A percentile compares a stretch with the other conserved stretches of the same genome.
Conservation (phyloP, 2,329 filamentous ascomycete species). For the Monosporascus sp. region DNA sequence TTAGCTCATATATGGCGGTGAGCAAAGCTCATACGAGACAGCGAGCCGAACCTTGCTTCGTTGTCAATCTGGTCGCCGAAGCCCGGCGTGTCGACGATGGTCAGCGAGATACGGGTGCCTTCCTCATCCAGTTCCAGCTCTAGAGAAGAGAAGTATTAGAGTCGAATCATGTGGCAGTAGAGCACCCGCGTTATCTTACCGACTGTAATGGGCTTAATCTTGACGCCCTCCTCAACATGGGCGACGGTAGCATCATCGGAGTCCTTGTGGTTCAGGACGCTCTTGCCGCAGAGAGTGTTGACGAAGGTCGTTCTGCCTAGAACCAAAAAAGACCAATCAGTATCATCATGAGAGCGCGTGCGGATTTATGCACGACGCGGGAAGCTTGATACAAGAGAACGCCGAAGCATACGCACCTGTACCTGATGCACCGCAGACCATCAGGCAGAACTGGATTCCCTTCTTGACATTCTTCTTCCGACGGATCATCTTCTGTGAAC, state of each 20-base stretch:
- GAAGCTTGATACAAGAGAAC: constrained; percentile 5
- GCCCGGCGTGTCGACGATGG: constrained; percentile 96
- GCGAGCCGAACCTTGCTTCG: constrained; percentile 71
- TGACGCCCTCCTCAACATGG: constrained; percentile 92
- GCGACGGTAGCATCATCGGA: constrained; percentile 83
- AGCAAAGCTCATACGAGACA: constrained; percentile 16
- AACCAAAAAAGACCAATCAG: constrained; percentile 9
- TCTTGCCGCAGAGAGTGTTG: constrained; percentile 96
- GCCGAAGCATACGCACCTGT: constrained; percentile 62
- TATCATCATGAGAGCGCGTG: constrained; percentile 1
- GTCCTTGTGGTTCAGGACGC: constrained; percentile 86
- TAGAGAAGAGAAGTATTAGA: constrained; percentile 31
- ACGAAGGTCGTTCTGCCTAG: constrained; percentile 96
- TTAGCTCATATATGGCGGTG: constrained; percentile 7
- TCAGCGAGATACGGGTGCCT: constrained; percentile 94
- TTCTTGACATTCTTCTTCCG: constrained; percentile 99
- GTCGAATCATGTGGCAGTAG: not conserved
- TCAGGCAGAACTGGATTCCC: constrained; percentile 99
- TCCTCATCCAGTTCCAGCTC: constrained; percentile 97
- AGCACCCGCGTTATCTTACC: constrained; percentile 51
- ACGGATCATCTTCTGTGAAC: constrained; percentile 81
- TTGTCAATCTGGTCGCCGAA: constrained; percentile 99
- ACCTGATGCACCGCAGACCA: constrained; percentile 98
- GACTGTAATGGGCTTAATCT: constrained; percentile 97
- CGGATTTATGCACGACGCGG: not conserved